phyloP scores from a whole-genome alignment of 2,329 filamentous ascomycete species.

The Aurifilum marmelostoma region DNA sequence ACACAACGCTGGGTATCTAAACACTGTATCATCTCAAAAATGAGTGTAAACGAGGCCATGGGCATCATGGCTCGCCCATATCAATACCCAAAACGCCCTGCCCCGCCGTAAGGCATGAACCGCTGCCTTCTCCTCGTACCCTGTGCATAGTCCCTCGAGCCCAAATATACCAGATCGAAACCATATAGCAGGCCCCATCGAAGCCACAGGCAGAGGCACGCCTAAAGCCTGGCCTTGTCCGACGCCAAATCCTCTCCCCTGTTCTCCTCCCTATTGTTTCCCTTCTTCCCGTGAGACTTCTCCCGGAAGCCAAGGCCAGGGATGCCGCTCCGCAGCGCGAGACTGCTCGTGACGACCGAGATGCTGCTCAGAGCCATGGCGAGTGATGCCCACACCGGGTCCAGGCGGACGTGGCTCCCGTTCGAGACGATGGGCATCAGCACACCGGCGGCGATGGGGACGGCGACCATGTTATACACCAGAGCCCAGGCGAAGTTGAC shows the following conservation, averaged over 20 bases:
- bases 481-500: slow-evolving; percentile 87
- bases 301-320: slow-evolving; percentile 50
- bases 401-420: slow-evolving; percentile 63
- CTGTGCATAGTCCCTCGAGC: background rate
- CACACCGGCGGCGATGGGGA: slow-evolving; percentile 81
- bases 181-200: background rate
- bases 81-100: background rate
- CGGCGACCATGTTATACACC: slow-evolving; percentile 76
- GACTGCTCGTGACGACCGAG: slow-evolving; percentile 82
- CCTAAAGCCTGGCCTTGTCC: background rate
- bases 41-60: background rate
- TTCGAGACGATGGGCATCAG: slow-evolving; percentile 62
- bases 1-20: background rate
- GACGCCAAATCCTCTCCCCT: too few relatives aligned
- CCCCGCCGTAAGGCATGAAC: background rate
- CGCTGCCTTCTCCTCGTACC: background rate
- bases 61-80: background rate
- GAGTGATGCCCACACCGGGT: slow-evolving; percentile 84
- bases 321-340: slow-evolving; percentile 64
- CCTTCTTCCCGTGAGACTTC: slow-evolving; percentile 25
- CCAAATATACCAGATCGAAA: background rate
- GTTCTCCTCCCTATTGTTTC: background rate
- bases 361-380: slow-evolving; percentile 94
- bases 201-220: background rate
- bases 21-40: background rate